Evolutionary conservation across 495 filamentous ascomycete genomes (phyloP).

Genomic region (Penicillium ochrochloron): DNA sequence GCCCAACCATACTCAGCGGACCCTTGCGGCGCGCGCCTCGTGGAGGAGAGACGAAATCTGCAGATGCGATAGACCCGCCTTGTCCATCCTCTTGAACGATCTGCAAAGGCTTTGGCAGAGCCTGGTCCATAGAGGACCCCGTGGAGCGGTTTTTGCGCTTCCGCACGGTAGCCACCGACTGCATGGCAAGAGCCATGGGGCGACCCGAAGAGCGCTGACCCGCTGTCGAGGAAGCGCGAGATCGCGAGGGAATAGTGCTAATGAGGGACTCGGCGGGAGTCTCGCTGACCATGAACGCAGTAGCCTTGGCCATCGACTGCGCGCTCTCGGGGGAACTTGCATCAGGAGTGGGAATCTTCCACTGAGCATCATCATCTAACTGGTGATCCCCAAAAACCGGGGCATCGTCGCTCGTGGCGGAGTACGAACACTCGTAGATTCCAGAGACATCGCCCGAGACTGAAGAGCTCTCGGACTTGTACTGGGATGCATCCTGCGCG

Average conservation of each 20-base stretch:
- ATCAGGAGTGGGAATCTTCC: constrained; percentile 39
- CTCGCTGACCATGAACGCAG: constrained; percentile 49
- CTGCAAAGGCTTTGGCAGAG: constrained; percentile 44
- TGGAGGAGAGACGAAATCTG: constrained; percentile 52
- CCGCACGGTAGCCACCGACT: constrained; percentile 41
- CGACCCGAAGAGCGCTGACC: constrained; percentile 35
- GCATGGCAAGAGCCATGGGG: constrained; percentile 41
- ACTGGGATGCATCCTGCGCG: constrained; percentile 41
- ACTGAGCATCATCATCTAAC: constrained; percentile 37
- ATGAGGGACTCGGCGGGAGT: constrained; percentile 38
- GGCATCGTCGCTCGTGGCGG: constrained; percentile 41
- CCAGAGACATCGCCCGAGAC: constrained; percentile 44
- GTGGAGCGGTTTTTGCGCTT: constrained; percentile 49
- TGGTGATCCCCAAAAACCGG: constrained; percentile 40
- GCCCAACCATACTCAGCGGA: constrained; percentile 48
- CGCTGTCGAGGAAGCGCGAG: constrained; percentile 32
- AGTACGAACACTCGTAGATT: constrained; percentile 45
- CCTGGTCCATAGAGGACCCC: constrained; percentile 37
- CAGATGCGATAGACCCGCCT: constrained; percentile 53
- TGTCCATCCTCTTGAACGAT: constrained; percentile 56
- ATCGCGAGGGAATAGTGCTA: constrained; percentile 33
- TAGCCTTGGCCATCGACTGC: constrained; percentile 36
- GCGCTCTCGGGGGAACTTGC: constrained; percentile 32
- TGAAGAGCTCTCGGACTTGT: constrained; percentile 49
- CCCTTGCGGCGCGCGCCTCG: constrained; percentile 54